A percentile compares a stretch with the other conserved stretches of the same genome.
phyloP scores from a whole-genome alignment of 371 early-diverging fungal genomes.

The Circinella umbellata region DNA sequence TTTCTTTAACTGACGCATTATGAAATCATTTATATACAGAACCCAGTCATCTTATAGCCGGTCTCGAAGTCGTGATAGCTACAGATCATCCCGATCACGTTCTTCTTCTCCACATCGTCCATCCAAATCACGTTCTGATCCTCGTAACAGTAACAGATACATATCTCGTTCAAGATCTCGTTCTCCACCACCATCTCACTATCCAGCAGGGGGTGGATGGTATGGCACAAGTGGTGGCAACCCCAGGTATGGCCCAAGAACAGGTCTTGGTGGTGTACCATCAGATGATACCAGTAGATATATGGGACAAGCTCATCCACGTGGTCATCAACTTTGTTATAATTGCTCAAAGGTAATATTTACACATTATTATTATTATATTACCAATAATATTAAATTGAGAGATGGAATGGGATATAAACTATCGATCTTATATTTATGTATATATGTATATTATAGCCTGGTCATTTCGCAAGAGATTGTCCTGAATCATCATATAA shows the following conservation, averaged over 20 bases:
- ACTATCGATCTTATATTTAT: neutral
- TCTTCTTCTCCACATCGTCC: constrained; percentile 13
- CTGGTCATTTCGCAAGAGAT: constrained; percentile 22
- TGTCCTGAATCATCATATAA: constrained; percentile 7
- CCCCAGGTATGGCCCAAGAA: neutral
- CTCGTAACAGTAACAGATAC: constrained; percentile 21
- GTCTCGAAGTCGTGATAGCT: constrained; percentile 9
- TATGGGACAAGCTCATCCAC: neutral
- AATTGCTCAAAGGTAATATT: constrained; percentile 23
- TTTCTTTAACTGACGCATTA: neutral
- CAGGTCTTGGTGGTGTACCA: neutral
- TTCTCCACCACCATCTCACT: constrained; percentile 31
- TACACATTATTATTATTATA: no score
- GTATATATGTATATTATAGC: constrained; percentile 3
- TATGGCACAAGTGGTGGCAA: neutral
- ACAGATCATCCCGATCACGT: constrained; percentile 31
- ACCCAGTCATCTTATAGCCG: constrained; percentile 24
- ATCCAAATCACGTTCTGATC: constrained; percentile 26
- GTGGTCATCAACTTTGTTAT: constrained; percentile 3
- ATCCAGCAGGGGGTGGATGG: constrained; percentile 6
- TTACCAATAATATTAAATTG: no score
- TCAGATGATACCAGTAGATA: neutral
- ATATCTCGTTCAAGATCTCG: constrained; percentile 45
- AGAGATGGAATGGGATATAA: no score
- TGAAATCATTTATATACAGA: constrained; percentile 1